Conservation (phyloP, 371 early-diverging fungal genomes). For the Actinomucor elegans region DNA sequence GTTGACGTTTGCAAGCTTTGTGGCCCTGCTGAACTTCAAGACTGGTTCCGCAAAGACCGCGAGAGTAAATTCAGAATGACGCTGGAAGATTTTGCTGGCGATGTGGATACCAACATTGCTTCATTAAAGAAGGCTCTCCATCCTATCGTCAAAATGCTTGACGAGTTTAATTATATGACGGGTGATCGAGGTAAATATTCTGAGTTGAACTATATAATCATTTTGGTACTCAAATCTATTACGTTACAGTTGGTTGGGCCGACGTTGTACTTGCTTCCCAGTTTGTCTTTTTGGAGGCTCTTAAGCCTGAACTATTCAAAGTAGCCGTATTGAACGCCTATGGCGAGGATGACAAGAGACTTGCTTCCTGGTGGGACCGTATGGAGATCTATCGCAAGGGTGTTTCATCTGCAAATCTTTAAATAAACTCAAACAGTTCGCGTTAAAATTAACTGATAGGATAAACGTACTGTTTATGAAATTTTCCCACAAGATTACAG, state of each 20-base stretch:
- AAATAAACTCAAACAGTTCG: too few species aligned
- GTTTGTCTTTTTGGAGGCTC: not conserved
- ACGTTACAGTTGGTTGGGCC: slow-evolving; percentile 16
- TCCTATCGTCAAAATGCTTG: not conserved
- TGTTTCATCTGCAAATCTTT: not conserved
- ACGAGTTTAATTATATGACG: slow-evolving; percentile 3
- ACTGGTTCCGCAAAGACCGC: slow-evolving; percentile 5
- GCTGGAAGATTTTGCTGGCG: slow-evolving; percentile 16
- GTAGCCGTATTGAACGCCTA: not conserved
- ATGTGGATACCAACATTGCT: not conserved
- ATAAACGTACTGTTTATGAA: too few species aligned
- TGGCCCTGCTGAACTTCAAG: not conserved
- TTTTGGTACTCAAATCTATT: not conserved
- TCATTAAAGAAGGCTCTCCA: slow-evolving; percentile 1
- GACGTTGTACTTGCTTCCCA: slow-evolving; percentile 15
- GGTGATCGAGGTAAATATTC: slow-evolving; percentile 19
- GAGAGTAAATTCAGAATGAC: slow-evolving; percentile 3
- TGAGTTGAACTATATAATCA: not conserved
- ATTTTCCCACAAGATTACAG: too few species aligned
- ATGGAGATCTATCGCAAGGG: slow-evolving; percentile 2
- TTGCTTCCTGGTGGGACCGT: slow-evolving; percentile 20
- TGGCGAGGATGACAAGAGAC: not conserved
- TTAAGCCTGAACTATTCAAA: slow-evolving; percentile 12
- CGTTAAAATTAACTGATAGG: too few species aligned
- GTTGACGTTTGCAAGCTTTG: not conserved